Evolutionary conservation across 768 basidiomycete species (phyloP).

Genomic region (Phylloporus sp.): DNA sequence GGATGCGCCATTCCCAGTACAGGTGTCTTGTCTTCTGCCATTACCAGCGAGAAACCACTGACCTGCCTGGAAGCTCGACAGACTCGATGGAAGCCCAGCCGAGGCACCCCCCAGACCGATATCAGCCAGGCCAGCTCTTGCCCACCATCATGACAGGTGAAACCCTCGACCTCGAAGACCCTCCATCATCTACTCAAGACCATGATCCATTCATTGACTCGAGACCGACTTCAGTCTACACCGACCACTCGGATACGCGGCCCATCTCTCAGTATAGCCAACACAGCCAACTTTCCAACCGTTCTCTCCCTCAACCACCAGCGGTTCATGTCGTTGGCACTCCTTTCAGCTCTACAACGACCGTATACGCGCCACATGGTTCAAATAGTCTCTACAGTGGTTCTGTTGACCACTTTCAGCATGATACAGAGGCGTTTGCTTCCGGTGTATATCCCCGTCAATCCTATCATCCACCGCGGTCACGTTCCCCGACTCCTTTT

Average conservation of each 20-base stretch:
- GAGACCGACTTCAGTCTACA: constrained; percentile 22
- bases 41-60: neutral
- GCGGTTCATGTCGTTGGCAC: constrained; percentile 17
- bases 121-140: constrained; percentile 59
- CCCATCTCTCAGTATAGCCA: constrained; percentile 36
- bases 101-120: constrained; percentile 33
- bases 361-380: constrained; percentile 5
- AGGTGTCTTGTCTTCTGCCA: constrained; percentile 1
- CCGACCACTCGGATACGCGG: constrained; percentile 25
- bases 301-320: constrained; percentile 26
- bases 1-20: neutral
- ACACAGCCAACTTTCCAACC: constrained; percentile 34
- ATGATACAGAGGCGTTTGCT: constrained; percentile 67
- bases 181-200: constrained; percentile 27
- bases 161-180: constrained; percentile 50
- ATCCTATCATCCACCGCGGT: constrained; percentile 50
- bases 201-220: constrained; percentile 31
- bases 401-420: constrained; percentile 53
- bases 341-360: constrained; percentile 21
- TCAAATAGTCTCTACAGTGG: constrained; percentile 28
- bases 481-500: constrained; percentile 74
- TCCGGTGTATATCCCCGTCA: constrained; percentile 55
- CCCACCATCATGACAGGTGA: constrained; percentile 64
- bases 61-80: constrained; percentile 3
- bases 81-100: constrained; percentile 4